Evolutionary conservation across 805 yeast genomes (phyloP).

Genomic region (Ogataea pilisensis): DNA sequence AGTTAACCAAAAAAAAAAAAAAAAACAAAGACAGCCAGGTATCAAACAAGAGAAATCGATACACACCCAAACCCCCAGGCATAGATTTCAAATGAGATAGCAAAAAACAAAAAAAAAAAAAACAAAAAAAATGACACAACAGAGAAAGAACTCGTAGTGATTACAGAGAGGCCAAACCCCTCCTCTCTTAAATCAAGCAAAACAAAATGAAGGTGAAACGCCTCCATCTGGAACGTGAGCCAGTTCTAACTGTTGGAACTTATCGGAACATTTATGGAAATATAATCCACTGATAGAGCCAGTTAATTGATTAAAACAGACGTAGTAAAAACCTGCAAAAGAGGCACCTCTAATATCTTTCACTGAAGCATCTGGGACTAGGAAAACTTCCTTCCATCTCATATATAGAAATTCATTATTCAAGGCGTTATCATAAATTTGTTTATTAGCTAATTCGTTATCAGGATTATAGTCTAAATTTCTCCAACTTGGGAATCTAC

Average conservation of each 20-base stretch:
- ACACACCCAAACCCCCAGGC: no score
- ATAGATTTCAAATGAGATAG: no score
- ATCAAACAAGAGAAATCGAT: no score
- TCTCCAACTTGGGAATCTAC: constrained; percentile 40
- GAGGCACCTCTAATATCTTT: constrained; percentile 68
- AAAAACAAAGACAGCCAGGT: no score
- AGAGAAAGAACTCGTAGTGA: no score
- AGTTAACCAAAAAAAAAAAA: no score
- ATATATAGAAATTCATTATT: constrained; percentile 59
- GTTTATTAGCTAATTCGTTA: constrained; percentile 25
- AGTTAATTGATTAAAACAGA: constrained; percentile 71
- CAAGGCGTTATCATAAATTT: constrained; percentile 24
- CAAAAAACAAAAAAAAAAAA: no score
- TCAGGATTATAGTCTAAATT: constrained; percentile 28
- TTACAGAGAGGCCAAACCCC: no score
- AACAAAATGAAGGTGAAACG: constrained; percentile 29
- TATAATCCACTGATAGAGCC: constrained; percentile 80
- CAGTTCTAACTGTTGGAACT: constrained; percentile 72
- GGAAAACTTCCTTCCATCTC: constrained; percentile 93
- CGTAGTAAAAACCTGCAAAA: constrained; percentile 88
- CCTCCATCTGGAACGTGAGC: constrained; percentile 50
- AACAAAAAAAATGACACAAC: no score
- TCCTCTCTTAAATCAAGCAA: no score
- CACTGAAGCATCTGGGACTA: constrained; percentile 74
- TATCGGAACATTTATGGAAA: constrained; percentile 75